Conservation (phyloP, 306 rosid genomes). For the Prinsepia uniflora region DNA sequence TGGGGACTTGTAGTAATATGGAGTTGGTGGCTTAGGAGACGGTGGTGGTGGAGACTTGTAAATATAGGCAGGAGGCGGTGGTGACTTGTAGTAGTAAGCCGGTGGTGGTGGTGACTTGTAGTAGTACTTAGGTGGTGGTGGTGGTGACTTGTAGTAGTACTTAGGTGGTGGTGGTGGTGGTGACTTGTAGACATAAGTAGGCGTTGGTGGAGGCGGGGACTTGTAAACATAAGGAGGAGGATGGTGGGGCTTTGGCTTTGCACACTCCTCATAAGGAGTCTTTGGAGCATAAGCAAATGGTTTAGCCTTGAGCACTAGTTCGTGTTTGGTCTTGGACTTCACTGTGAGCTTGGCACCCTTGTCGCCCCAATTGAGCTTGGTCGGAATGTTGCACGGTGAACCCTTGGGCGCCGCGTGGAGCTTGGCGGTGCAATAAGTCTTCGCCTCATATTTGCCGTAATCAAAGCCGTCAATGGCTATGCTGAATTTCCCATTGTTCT, state of each 20-base stretch:
- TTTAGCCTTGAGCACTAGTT: constrained; percentile 65
- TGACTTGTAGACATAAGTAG: constrained; percentile 30
- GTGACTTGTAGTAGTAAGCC: constrained; percentile 5
- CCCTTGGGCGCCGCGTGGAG: constrained; percentile 74
- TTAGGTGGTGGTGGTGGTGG: constrained; percentile 41
- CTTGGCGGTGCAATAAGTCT: constrained; percentile 66
- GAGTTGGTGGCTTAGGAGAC: constrained; percentile 29
- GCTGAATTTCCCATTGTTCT: constrained; percentile 76
- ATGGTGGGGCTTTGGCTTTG: constrained; percentile 43
- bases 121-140: constrained; percentile 30
- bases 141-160: constrained; percentile 35
- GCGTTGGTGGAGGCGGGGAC: constrained; percentile 46
- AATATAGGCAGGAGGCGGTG: background rate
- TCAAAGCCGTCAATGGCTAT: constrained; percentile 49
- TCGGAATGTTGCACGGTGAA: constrained; percentile 71
- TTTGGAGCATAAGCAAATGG: constrained; percentile 87
- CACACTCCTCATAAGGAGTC: constrained; percentile 59
- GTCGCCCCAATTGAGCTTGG: constrained; percentile 51
- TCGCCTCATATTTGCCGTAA: constrained; percentile 55
- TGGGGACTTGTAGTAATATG: constrained; percentile 43
- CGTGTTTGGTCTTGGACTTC: constrained; percentile 64
- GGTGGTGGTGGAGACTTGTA: constrained; percentile 13
- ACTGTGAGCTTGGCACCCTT: constrained; percentile 52
- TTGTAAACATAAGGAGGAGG: constrained; percentile 65
- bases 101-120: constrained; percentile 49